A percentile compares a stretch with the other conserved stretches of the same genome.
These are phyloP conservation scores for Apiospora phragmitis DNA, from an alignment of 2,329 filamentous ascomycete species.

Conservation along the genomic window DNA sequence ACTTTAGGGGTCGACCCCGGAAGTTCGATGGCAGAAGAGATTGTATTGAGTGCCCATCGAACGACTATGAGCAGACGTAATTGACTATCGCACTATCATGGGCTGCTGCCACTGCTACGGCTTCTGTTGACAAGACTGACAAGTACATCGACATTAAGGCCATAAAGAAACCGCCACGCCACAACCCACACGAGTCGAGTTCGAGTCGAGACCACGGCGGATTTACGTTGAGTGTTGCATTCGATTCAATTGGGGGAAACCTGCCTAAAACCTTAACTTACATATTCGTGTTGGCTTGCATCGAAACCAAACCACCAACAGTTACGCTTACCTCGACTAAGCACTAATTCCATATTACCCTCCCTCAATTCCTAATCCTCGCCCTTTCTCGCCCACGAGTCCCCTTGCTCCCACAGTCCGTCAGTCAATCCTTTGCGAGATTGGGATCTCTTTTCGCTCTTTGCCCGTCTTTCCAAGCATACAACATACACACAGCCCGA, in stretches of 20 bases:
- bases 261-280: constrained; percentile 2
- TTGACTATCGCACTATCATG: neutral
- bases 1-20: constrained; percentile 3
- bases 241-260: neutral
- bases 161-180: neutral
- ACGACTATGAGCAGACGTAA: neutral
- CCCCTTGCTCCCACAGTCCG: neutral
- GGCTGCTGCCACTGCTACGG: neutral
- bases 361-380: neutral
- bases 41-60: neutral
- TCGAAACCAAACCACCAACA: neutral
- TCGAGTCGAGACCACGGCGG: neutral
- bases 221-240: neutral
- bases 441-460: neutral
- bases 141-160: neutral
- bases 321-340: neutral
- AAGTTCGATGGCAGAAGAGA: constrained; percentile 1
- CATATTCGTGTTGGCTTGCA: neutral
- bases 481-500: neutral
- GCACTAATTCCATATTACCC: neutral
- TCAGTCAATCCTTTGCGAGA: neutral
- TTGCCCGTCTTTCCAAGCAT: neutral
- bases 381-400: neutral
- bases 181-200: neutral
- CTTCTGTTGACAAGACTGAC: neutral